Percentiles rank a stretch among this genome's conserved stretches.
These are phyloP conservation scores for Cutaneotrichosporon sp. DNA, from an alignment of 1,284 basidiomycete species.

Conservation along the genomic window DNA sequence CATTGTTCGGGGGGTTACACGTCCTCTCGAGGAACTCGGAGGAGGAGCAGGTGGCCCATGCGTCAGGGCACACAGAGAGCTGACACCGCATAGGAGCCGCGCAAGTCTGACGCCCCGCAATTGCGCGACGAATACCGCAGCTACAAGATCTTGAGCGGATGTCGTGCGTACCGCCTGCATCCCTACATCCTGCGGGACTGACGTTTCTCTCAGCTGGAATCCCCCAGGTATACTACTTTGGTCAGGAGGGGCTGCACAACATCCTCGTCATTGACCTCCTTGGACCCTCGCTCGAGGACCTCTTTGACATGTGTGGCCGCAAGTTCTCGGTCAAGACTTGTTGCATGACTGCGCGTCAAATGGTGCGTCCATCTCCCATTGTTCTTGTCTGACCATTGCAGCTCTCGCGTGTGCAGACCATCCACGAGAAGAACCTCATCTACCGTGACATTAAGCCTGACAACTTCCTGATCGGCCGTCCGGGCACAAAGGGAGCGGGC, in stretches of 20 bases:
- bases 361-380: constrained; percentile 93
- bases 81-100: constrained; percentile 63
- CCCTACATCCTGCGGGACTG: neutral
- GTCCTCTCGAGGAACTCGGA: neutral
- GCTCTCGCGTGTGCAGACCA: constrained; percentile 85
- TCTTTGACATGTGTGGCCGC: constrained; percentile 99
- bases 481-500: constrained; percentile 79
- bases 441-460: constrained; percentile 98
- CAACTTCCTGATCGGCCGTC: constrained; percentile 90
- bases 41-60: neutral
- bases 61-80: constrained; percentile 9
- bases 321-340: constrained; percentile 98
- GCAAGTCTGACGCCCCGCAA: constrained; percentile 94
- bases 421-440: constrained; percentile 95
- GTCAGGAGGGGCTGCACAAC: constrained; percentile 95
- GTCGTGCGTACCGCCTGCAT: constrained; percentile 59
- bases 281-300: constrained; percentile 88
- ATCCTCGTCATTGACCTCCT: constrained; percentile 94
- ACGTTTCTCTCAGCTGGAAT: constrained; percentile 61
- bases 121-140: constrained; percentile 93
- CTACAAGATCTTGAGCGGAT: constrained; percentile 90
- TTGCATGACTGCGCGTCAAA: constrained; percentile 93
- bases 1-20: neutral
- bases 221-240: constrained; percentile 95
- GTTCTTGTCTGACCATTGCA: constrained; percentile 34